Conservation (phyloP, 1,139 yeast genomes). For the Tardiomyces digboiensis region DNA sequence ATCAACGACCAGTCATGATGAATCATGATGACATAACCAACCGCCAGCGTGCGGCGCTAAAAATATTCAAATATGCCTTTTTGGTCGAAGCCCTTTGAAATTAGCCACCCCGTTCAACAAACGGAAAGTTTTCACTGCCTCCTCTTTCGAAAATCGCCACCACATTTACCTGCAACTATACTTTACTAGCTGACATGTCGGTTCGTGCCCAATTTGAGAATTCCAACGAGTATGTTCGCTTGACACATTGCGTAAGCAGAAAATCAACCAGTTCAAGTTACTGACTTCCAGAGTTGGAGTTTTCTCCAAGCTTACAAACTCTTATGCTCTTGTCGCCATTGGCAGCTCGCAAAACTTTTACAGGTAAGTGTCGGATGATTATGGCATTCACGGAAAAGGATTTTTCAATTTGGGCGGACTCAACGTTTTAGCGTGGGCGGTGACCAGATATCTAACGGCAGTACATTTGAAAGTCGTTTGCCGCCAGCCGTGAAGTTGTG, state of each 20-base stretch:
- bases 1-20: too few species aligned
- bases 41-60: constrained; percentile 1
- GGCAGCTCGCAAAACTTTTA: constrained; percentile 98
- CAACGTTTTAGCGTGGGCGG: too few species aligned
- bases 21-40: too few species aligned
- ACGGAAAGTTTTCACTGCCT: not conserved
- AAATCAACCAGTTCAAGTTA: too few species aligned
- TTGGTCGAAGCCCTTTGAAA: not conserved
- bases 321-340: constrained; percentile 92
- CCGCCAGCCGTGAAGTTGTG: constrained; percentile 96
- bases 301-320: constrained; percentile 91
- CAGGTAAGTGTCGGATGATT: constrained; percentile 16
- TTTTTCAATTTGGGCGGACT: too few species aligned
- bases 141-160: not conserved
- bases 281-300: constrained; percentile 81
- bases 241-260: not conserved
- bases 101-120: not conserved
- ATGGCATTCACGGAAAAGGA: not conserved
- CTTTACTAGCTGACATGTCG: constrained; percentile 10
- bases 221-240: constrained; percentile 55
- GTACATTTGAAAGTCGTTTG: constrained; percentile 85
- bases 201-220: constrained; percentile 62
- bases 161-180: not conserved
- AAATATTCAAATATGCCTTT: not conserved
- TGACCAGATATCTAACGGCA: not conserved